Base-by-base conservation (phyloP, 192 early-diverging fungal genomes). In the Gamsiella multidivaricata region DNA sequence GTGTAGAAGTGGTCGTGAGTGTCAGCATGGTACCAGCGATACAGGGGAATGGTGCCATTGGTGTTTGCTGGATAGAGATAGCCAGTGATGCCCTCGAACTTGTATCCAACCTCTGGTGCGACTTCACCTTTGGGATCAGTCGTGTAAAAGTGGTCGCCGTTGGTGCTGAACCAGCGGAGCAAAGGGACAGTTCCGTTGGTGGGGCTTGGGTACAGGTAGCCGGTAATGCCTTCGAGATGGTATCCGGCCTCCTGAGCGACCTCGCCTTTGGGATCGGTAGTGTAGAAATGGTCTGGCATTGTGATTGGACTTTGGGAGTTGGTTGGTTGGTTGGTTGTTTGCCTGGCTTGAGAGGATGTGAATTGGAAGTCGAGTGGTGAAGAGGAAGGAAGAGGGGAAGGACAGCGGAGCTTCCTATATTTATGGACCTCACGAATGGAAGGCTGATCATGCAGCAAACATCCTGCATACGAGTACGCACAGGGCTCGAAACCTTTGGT, bases 121-220 rank as follows among this genome's bases (percentile, higher is more conserved):
- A 7, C 3, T 39, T 22, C 52, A 12, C 32, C 10, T 28, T 50
- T 17, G 4, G 29, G n/a, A 3, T 39, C 45, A 20, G 1, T 0
- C 25, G 54, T 32, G 25, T 57, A 68, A 51, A 58, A 68, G 23
- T 68, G 50, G 17, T 58, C 45, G 20, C 18, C 5, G 17, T 5
- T 0, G 1, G 15, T 28, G 46, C 37, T 51, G 22, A 22, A 56
- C 64, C 53, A 66, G 28, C 51, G 65, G 29, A 58, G 54, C 5
- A 68, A 33, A 20, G 65, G 18, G 36, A 58, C 22, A 17, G 65
- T 68, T 22, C 42, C 31, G 9, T 42, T 55, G 29, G 51, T 37
- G 22, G 56, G 57, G 3, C 32, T 36, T 12, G 45, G 33, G 52
- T 57, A 68, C 23, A 68, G 41, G n/a, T 68, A 68, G 57, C 65